Conservation (phyloP, 768 basidiomycete species). For the Leccinum fibrillosum region DNA sequence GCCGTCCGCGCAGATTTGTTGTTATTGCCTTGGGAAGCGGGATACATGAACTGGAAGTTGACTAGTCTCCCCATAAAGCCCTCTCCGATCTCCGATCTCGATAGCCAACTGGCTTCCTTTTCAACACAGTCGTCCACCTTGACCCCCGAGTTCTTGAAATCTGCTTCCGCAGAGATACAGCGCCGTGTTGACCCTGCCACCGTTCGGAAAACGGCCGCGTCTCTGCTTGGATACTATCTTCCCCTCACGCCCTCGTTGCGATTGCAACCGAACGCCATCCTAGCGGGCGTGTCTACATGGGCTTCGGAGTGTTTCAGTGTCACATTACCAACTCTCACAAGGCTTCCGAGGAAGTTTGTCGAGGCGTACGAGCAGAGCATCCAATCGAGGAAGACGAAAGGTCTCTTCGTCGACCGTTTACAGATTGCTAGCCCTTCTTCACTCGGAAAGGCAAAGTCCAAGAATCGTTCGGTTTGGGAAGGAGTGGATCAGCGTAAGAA, state of each 20-base stretch:
- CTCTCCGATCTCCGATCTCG: slow-evolving; percentile 33
- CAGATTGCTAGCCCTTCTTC: slow-evolving; percentile 11
- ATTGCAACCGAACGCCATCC: slow-evolving; percentile 38
- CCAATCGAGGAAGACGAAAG: slow-evolving; percentile 13
- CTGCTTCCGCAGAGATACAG: slow-evolving; percentile 30
- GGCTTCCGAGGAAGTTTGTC: slow-evolving; percentile 22
- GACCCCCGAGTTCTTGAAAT: slow-evolving; percentile 25
- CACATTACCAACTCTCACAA: slow-evolving; percentile 15
- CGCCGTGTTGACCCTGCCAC: slow-evolving; percentile 44
- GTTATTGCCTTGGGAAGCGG: slow-evolving; percentile 74
- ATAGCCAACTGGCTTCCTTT: slow-evolving; percentile 10
- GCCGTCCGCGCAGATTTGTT: slow-evolving; percentile 68
- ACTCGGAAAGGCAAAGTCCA: slow-evolving; percentile 21
- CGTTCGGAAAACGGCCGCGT: slow-evolving; percentile 59
- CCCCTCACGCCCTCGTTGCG: slow-evolving; percentile 48
- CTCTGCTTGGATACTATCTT: slow-evolving; percentile 72
- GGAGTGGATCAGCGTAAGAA: slow-evolving; percentile 11
- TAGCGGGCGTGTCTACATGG: slow-evolving; percentile 64
- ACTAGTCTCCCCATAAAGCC: slow-evolving; percentile 67
- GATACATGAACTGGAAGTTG: slow-evolving; percentile 61
- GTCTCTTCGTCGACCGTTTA: slow-evolving; percentile 22
- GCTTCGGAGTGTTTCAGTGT: slow-evolving; percentile 29
- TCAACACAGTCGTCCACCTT: slow-evolving; percentile 9
- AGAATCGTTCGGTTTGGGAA: slow-evolving; percentile 26
- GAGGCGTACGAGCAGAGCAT: slow-evolving; percentile 18